Evolutionary conservation across 2,329 filamentous ascomycete genomes (phyloP).

Genomic region (Colletotrichum lentis): DNA sequence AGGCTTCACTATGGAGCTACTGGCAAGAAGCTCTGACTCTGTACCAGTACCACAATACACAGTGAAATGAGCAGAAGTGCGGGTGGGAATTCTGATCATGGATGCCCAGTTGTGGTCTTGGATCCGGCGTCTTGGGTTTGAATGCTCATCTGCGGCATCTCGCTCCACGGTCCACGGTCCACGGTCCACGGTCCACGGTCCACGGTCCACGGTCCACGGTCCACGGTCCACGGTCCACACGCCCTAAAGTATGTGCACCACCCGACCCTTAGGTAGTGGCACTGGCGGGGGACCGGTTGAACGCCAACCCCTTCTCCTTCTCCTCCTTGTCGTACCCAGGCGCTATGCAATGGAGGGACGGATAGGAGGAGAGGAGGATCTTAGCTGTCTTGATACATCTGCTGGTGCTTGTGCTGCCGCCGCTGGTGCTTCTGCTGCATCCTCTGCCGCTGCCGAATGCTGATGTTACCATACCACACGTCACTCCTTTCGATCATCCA

Average conservation of each 20-base stretch:
- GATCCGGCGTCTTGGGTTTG: slow-evolving; percentile 15
- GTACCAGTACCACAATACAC: no score
- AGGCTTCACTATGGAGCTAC: slow-evolving; percentile 11
- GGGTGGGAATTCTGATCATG: neutral
- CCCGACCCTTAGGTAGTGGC: slow-evolving; percentile 16
- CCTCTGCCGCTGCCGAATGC: slow-evolving; percentile 23
- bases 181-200: neutral
- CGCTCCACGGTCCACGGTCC: neutral
- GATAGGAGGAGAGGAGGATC: neutral
- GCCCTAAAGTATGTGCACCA: neutral
- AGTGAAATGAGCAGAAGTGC: neutral
- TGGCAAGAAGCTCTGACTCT: neutral
- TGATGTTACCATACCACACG: slow-evolving; percentile 2
- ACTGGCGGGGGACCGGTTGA: slow-evolving; percentile 24
- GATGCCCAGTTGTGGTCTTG: neutral
- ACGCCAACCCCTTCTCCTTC: neutral
- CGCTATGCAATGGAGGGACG: no score
- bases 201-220: neutral
- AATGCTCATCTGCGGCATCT: neutral
- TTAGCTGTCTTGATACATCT: neutral
- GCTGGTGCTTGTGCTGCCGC: neutral
- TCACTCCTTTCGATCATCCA: slow-evolving; percentile 5
- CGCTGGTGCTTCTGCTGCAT: slow-evolving; percentile 24
- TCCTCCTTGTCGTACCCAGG: no score
- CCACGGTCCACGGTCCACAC: neutral